A percentile compares a stretch with the other conserved stretches of the same genome.
These are phyloP conservation scores for Cladosporium oxysporum DNA, from an alignment of 2,329 filamentous ascomycete genomes.

Conservation along the genomic window DNA sequence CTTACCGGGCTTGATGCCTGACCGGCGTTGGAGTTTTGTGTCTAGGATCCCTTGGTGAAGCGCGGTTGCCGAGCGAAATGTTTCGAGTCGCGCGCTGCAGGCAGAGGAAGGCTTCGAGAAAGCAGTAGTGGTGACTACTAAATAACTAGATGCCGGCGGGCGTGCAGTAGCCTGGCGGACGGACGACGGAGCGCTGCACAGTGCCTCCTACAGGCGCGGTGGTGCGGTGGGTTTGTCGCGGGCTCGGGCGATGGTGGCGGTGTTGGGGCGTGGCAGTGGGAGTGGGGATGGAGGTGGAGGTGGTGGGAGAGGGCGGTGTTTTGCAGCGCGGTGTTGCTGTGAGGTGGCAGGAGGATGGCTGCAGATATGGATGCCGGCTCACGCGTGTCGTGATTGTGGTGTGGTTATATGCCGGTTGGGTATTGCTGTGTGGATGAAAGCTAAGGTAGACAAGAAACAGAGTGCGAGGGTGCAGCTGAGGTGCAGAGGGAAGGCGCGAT, in stretches of 20 bases:
- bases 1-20: slow-evolving; percentile 17
- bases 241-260: background rate
- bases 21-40: background rate
- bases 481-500: background rate
- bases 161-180: slow-evolving; percentile 4
- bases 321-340: background rate
- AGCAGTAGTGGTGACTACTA: background rate
- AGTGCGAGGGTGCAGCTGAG: slow-evolving; percentile 1
- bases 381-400: background rate
- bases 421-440: background rate
- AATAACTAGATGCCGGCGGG: background rate
- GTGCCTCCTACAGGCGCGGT: background rate
- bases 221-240: background rate
- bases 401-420: slow-evolving; percentile 2
- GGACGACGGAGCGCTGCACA: background rate
- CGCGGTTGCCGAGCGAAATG: slow-evolving; percentile 3
- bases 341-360: slow-evolving; percentile 2
- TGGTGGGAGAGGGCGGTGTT: background rate
- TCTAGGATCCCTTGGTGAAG: slow-evolving; percentile 10
- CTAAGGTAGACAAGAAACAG: background rate
- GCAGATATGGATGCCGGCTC: background rate
- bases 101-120: background rate
- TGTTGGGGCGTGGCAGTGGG: background rate
- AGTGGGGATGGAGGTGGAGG: background rate
- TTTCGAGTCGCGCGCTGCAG: slow-evolving; percentile 11